Conservation (phyloP, 441 rosid genomes). For the Populus hybrid region DNA sequence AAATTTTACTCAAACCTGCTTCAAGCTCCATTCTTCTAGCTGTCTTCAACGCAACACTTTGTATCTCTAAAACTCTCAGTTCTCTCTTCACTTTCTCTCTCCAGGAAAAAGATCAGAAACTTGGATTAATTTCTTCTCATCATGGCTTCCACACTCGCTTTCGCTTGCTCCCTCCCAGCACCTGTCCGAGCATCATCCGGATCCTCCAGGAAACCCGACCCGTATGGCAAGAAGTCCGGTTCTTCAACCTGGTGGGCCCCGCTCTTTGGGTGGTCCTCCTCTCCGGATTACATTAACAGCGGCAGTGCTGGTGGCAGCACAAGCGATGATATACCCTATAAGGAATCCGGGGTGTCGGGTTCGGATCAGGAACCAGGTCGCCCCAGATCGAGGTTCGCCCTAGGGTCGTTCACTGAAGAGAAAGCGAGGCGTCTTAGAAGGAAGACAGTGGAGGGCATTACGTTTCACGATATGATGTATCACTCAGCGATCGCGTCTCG, state of each 20-base stretch:
- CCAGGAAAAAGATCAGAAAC: not conserved
- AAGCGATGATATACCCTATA: conserved; percentile 1
- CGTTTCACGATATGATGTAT: conserved; percentile 64
- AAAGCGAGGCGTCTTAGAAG: conserved; percentile 63
- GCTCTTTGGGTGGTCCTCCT: conserved; percentile 54
- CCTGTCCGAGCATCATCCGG: conserved; percentile 45
- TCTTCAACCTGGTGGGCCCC: conserved; percentile 61
- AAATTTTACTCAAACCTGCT: not conserved
- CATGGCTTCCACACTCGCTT: conserved; percentile 43
- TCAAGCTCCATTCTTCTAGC: not conserved
- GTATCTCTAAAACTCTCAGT: not conserved
- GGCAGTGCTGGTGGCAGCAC: not conserved
- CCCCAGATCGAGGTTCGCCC: conserved; percentile 29
- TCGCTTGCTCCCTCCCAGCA: conserved; percentile 27
- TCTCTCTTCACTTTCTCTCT: not conserved
- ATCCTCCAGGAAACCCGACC: conserved; percentile 27
- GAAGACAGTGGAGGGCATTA: conserved; percentile 46
- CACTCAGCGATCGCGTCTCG: conserved; percentile 78
- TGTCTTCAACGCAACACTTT: not conserved
- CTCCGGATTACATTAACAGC: conserved; percentile 45
- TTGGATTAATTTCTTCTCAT: not conserved
- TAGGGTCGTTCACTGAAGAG: conserved; percentile 69
- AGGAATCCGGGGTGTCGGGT: conserved; percentile 2
- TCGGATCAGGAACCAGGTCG: conserved; percentile 15
- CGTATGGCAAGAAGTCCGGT: no score